Base-by-base conservation (phyloP, 164 flowering plant species). In the Echeveria elegans region DNA sequence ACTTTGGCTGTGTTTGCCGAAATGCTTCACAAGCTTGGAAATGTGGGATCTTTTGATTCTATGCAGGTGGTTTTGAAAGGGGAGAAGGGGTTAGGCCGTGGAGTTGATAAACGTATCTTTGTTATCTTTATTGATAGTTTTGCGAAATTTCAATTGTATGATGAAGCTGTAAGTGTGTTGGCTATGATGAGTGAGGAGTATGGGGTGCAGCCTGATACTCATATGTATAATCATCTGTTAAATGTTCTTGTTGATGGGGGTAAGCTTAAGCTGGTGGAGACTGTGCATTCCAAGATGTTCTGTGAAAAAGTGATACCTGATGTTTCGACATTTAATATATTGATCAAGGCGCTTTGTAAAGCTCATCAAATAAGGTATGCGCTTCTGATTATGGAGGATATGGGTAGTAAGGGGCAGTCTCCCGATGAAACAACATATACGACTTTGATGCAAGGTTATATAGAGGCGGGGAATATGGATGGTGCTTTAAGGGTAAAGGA, bases 361-460 rank as follows among this genome's bases (percentile, higher is more conserved):
- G 88, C 96, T 4, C 97, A 86, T 78, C 98, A 90, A 64, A 78
- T 90, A 66, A 85, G 84, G 77, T 82, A 87, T 29, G 97, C 96
- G 5, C 79, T 93, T 70, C 73, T 82, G 68, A 76, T 93, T 87
- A 81, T 88, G 92, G 96, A 87, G 69, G 97, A 93, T 70, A 88
- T 90, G 98, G 68, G 72, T 11, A 76, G 63, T 11, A 70, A 83
- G 68, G 87, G 87, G 6, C 72, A 90, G 70, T 72, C 52, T 0
- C 97, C 98, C 0, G 93, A 93, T 75, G 98, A 90, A 83, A 86
- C 68, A 59, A 92, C 97, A 0, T 90, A 77, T 68, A 87, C 93
- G 1, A 85, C 96, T 8, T 31, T 93, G 45, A 93, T 93, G 92
- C 88, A 84, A 65, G 97, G 97, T 21, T 87, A 72, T 71, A 85